Conservation (phyloP, 768 basidiomycete genomes). For the Kwoniella bestiolae region DNA sequence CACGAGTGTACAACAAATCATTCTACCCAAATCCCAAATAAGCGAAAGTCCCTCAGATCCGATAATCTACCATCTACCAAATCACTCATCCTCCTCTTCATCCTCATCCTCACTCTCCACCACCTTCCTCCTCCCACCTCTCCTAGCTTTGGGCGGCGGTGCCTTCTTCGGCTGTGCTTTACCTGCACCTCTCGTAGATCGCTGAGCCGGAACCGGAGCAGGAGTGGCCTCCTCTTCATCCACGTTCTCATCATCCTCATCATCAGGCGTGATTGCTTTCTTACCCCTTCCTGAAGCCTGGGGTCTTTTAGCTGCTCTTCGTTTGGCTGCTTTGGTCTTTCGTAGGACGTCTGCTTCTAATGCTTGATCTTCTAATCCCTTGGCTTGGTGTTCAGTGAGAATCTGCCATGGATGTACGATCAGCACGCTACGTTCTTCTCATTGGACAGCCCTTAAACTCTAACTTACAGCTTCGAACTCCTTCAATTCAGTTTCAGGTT, state of each 20-base stretch:
- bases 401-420: constrained; percentile 63
- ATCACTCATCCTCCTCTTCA: constrained; percentile 22
- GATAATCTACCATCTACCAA: too few relatives aligned
- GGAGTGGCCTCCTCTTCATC: constrained; percentile 17
- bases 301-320: constrained; percentile 47
- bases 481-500: constrained; percentile 88
- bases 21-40: too few relatives aligned
- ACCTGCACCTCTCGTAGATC: constrained; percentile 5
- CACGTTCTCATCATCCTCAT: constrained; percentile 29
- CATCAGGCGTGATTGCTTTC: background rate
- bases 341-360: constrained; percentile 82
- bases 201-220: background rate
- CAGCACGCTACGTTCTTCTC: background rate
- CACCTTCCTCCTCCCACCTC: constrained; percentile 19
- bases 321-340: constrained; percentile 75
- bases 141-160: background rate
- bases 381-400: constrained; percentile 75
- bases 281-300: constrained; percentile 15
- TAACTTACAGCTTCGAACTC: constrained; percentile 82
- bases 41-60: too few relatives aligned
- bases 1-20: background rate
- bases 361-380: constrained; percentile 90
- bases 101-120: constrained; percentile 25
- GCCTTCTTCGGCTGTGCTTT: constrained; percentile 10
- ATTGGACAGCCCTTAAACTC: background rate